These are phyloP conservation scores for Phytophthora rubi DNA, from an alignment of 352 stramenopile genomes.

Conservation along the genomic window DNA sequence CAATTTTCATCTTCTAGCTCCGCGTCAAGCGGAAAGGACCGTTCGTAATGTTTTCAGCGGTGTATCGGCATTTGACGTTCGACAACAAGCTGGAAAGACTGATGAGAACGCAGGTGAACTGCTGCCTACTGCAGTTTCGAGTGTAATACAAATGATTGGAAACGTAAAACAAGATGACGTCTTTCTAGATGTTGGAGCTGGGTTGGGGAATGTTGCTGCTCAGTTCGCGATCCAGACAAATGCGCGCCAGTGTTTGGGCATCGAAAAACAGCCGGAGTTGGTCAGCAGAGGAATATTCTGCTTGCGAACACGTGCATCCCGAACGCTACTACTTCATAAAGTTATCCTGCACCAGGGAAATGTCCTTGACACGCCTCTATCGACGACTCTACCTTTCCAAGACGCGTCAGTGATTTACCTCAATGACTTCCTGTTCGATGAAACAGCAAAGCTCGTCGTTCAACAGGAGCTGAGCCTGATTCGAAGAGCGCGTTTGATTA, in stretches of 20 bases:
- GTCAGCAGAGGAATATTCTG: not conserved
- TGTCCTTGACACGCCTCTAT: constrained; percentile 8
- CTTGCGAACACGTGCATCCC: not conserved
- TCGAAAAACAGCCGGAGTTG: constrained; percentile 6
- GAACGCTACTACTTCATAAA: not conserved
- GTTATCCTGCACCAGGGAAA: not conserved
- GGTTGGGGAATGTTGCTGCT: no score
- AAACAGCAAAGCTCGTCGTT: constrained; percentile 10
- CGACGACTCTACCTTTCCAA: not conserved
- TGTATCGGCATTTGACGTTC: constrained; percentile 5
- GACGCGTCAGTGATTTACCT: not conserved
- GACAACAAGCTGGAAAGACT: constrained; percentile 3
- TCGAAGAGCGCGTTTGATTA: not conserved
- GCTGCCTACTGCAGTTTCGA: not conserved
- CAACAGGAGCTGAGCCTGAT: constrained; percentile 5
- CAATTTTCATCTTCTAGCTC: no score
- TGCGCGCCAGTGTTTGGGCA: constrained; percentile 1
- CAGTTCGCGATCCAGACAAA: not conserved
- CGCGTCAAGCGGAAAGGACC: no score
- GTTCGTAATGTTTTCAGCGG: not conserved
- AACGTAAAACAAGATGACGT: no score
- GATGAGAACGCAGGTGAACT: constrained; percentile 21
- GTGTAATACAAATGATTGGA: no score
- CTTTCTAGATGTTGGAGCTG: no score
- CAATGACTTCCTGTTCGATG: constrained; percentile 7